Base-by-base conservation (phyloP, 1,284 basidiomycete species). In the Boletus albobrunnescens region DNA sequence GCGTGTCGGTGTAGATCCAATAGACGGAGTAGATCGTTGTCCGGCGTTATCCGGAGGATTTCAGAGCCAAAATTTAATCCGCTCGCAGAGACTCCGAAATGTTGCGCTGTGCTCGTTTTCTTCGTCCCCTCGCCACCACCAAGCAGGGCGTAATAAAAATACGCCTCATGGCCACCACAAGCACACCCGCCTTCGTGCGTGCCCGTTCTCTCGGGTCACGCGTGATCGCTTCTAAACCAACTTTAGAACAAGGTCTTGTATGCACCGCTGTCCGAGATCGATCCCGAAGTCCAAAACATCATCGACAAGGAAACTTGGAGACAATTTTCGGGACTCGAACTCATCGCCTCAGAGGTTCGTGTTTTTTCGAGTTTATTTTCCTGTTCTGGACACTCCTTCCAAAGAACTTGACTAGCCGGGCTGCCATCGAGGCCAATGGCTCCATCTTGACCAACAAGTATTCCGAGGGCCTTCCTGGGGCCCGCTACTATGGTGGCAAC, bases 301-400 rank as follows among this genome's bases (percentile, higher is more conserved):
- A 92, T 99, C 74, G 94, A 99, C 77, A 92, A 96, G 78, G 95
- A 99, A 80, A 95, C 92, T 71, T 97, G 93, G 92, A 77, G 94
- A 62, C 95, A 98, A 78, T 97, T 91, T 73, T 91, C 91, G 44
- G 96, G 96, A 53, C 85, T 99, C 55, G 96, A 99, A 74, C 85
- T 95, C 64, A 95, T 95, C 62, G 92, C 92, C 41, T 94, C 92
- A 48, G 92, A 95, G 82, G 88, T 88, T 46, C 51, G 6, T 23
- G 6, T 22, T 41, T 31, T 45, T 41, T 37, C 37, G 48, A 61
- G 51, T 54, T 56, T 3, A 24, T 17, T 3, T 16, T 26, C 28
- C 41, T 54, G 30, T 19, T 45, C 33, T 49, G 9, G 49, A 55
- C 13, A n/a, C n/a, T 0, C 46, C 13, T 24, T 32, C 4, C 20